Percentiles rank a stretch among this genome's conserved stretches.
Evolutionary conservation across 129 eudicot species (phyloP).

Genomic region (Flaveria linearis): DNA sequence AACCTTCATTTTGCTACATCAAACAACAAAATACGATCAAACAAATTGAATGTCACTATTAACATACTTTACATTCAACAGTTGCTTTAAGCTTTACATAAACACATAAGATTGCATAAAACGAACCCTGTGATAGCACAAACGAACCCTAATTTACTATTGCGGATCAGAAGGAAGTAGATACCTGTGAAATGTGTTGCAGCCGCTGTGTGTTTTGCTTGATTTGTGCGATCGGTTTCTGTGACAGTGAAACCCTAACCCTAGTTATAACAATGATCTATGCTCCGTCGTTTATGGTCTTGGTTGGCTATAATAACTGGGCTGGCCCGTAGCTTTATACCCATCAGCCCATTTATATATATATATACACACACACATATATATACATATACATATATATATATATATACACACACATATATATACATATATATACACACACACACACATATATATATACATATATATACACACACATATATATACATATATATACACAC

Average conservation of each 20-base stretch:
- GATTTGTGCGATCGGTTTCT: not conserved
- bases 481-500: too few relatives aligned
- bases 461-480: too few relatives aligned
- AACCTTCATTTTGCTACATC: too few relatives aligned
- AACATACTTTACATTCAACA: not conserved
- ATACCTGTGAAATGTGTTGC: not conserved
- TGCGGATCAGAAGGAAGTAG: not conserved
- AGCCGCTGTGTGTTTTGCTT: slow-evolving; percentile 1
- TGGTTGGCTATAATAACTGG: not conserved
- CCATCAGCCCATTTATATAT: not conserved
- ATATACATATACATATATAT: too few relatives aligned
- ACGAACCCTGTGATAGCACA: not conserved
- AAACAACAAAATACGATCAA: slow-evolving; percentile 11
- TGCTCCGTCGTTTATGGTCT: slow-evolving; percentile 1
- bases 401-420: too few relatives aligned
- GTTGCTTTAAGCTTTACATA: too few relatives aligned
- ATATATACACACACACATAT: too few relatives aligned
- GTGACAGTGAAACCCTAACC: slow-evolving; percentile 11
- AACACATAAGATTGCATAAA: not conserved
- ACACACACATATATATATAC: too few relatives aligned
- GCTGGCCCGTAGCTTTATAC: not conserved
- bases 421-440: too few relatives aligned
- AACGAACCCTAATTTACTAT: not conserved
- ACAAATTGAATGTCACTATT: not conserved
- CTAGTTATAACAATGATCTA: not conserved